A percentile compares a stretch with the other conserved stretches of the same genome.
phyloP scores from a whole-genome alignment of 1,284 basidiomycete species.

The Marasmius oreades region DNA sequence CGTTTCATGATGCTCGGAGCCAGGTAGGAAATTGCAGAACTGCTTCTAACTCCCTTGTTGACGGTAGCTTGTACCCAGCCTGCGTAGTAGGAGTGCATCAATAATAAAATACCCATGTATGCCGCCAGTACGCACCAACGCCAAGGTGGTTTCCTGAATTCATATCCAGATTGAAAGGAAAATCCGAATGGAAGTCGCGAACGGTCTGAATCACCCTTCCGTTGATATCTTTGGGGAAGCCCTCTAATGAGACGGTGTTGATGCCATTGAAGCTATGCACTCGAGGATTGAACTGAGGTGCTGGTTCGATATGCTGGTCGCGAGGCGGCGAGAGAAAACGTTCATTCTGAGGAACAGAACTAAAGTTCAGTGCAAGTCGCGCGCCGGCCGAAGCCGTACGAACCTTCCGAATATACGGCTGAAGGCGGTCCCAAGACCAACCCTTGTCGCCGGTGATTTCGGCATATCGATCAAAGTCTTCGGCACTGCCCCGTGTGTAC shows the following conservation, averaged over 20 bases:
- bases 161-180: slow-evolving; percentile 18
- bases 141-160: slow-evolving; percentile 19
- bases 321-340: slow-evolving; percentile 3
- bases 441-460: slow-evolving; percentile 32
- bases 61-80: slow-evolving; percentile 15
- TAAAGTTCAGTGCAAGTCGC: background rate
- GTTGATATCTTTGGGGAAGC: slow-evolving; percentile 10
- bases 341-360: slow-evolving; percentile 7
- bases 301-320: slow-evolving; percentile 1
- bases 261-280: slow-evolving; percentile 15
- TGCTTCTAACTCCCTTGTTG: slow-evolving; percentile 18
- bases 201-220: slow-evolving; percentile 13
- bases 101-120: background rate
- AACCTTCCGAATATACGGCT: slow-evolving; percentile 33
- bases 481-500: slow-evolving; percentile 36
- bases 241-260: slow-evolving; percentile 11
- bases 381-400: background rate
- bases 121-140: slow-evolving; percentile 9
- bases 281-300: slow-evolving; percentile 11
- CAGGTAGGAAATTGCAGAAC: slow-evolving; percentile 21
- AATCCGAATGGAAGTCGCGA: slow-evolving; percentile 11
- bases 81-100: background rate
- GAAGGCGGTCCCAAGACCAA: slow-evolving; percentile 39
- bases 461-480: slow-evolving; percentile 37
- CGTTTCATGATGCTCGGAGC: slow-evolving; percentile 8